These are phyloP conservation scores for Roridomyces roridus DNA, from an alignment of 768 basidiomycete species.

Conservation along the genomic window DNA sequence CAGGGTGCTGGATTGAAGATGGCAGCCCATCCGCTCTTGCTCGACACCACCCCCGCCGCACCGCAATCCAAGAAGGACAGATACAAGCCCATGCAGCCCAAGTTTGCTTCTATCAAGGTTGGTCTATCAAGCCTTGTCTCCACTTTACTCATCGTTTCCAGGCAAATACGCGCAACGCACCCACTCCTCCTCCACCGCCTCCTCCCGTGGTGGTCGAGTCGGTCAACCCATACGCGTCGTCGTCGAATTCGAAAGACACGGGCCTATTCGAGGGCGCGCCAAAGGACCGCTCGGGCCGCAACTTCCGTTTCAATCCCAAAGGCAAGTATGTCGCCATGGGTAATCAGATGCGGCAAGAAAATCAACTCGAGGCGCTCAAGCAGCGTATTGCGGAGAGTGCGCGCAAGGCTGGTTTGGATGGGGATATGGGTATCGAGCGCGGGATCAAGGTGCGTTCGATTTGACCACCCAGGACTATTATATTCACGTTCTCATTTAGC, in stretches of 20 bases:
- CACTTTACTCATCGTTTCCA: constrained; percentile 24
- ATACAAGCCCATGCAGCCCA: constrained; percentile 99
- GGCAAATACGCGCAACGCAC: constrained; percentile 81
- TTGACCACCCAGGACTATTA: too few relatives aligned
- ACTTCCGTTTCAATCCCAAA: constrained; percentile 88
- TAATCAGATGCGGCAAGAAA: constrained; percentile 74
- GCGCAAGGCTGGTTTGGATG: constrained; percentile 91
- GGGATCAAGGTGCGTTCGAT: constrained; percentile 73
- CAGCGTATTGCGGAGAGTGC: constrained; percentile 92
- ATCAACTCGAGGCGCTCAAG: constrained; percentile 89
- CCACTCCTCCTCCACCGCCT: constrained; percentile 61
- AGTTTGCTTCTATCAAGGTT: constrained; percentile 95
- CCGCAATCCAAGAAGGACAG: constrained; percentile 86
- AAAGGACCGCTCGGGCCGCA: constrained; percentile 70
- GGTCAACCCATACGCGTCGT: constrained; percentile 81
- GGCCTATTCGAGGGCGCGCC: constrained; percentile 74
- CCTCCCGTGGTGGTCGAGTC: constrained; percentile 42
- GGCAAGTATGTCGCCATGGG: constrained; percentile 87
- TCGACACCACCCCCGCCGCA: constrained; percentile 65
- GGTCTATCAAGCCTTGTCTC: constrained; percentile 15
- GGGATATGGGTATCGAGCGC: constrained; percentile 92
- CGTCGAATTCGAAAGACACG: constrained; percentile 55
- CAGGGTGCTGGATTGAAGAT: constrained; percentile 88
- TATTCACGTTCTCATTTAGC: constrained; percentile 53
- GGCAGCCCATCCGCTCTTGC: constrained; percentile 86